Percentiles rank a stretch among this genome's conserved stretches.
Conservation (phyloP, 1,139 yeast genomes). For the Taphrina deformans region DNA sequence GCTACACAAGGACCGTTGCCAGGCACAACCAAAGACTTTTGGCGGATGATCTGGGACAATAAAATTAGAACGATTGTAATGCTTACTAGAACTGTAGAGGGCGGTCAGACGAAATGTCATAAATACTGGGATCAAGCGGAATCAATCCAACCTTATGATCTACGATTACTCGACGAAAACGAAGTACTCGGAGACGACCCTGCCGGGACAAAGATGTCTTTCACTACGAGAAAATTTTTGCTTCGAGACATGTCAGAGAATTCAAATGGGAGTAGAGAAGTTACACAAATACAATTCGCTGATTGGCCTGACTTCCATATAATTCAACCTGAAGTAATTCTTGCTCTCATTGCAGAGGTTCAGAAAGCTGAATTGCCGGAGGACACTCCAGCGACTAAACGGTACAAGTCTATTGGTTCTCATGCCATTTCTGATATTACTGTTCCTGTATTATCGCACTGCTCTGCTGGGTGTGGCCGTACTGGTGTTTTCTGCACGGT, state of each 20-base stretch:
- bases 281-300: constrained; percentile 68
- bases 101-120: constrained; percentile 58
- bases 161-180: background rate
- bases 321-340: constrained; percentile 57
- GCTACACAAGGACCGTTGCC: constrained; percentile 87
- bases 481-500: constrained; percentile 82
- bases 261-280: constrained; percentile 38
- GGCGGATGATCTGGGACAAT: constrained; percentile 70
- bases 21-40: constrained; percentile 74
- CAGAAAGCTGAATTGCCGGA: constrained; percentile 38
- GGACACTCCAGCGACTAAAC: constrained; percentile 7
- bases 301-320: constrained; percentile 84
- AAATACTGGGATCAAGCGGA: constrained; percentile 52
- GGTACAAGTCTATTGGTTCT: constrained; percentile 3
- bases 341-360: constrained; percentile 53
- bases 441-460: constrained; percentile 68
- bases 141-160: background rate
- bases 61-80: constrained; percentile 66
- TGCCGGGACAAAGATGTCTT: constrained; percentile 33
- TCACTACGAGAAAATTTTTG: constrained; percentile 38
- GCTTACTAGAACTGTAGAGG: constrained; percentile 60
- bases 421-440: background rate
- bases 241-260: background rate
- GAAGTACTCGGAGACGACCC: background rate
- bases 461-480: constrained; percentile 92